Evolutionary conservation across 352 stramenopile genomes (phyloP), one percentile per base, ranked within the genome.

Genomic region (Blastocystis sp.): DNA sequence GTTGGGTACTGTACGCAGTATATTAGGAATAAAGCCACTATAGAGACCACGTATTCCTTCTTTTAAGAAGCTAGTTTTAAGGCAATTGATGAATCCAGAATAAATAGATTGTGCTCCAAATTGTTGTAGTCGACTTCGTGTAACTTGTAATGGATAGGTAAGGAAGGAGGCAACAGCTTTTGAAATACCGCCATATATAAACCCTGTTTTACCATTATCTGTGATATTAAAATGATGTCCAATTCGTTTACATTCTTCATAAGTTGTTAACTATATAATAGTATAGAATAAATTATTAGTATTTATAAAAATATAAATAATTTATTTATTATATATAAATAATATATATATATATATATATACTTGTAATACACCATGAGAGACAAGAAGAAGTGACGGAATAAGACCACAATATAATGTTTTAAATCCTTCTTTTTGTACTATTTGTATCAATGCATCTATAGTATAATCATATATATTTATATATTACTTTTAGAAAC

Each of bases 201-300:
- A 34, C 6, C 52, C 52, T 11, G 37, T 62, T 21, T 62, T 62
- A 31, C 54, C 48, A 16, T 62, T 33, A 39, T 62, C 34, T 30
- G 23, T 3, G 5, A 37, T 58, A 0, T 46, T 10, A 9, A 37
- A 37, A 3, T 48, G 36, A 6, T n/a, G 48, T 18, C 54, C 52
- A 24, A 62, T 52, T 5, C 28, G n/a, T 19, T 62, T 62, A 10
- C 48, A 31, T 32, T 62, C 31, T 16, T 62, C 52, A 27, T 62
- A 62, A 36, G 54, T 62, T 18, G 54, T 42, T 42, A 62, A 62
- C 31, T 62, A 42, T n/a, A 62, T 62, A 10, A 42, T 42, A 7
- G 52, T n/a, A n/a, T n/a, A n/a, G n/a, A n/a, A n/a, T n/a, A n/a
- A n/a, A n/a, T n/a, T n/a, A n/a, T n/a, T n/a, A n/a, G n/a, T n/a